Evolutionary conservation across 75 land plant species (phyloP).

Genomic region (Isoetes taiwanensis): DNA sequence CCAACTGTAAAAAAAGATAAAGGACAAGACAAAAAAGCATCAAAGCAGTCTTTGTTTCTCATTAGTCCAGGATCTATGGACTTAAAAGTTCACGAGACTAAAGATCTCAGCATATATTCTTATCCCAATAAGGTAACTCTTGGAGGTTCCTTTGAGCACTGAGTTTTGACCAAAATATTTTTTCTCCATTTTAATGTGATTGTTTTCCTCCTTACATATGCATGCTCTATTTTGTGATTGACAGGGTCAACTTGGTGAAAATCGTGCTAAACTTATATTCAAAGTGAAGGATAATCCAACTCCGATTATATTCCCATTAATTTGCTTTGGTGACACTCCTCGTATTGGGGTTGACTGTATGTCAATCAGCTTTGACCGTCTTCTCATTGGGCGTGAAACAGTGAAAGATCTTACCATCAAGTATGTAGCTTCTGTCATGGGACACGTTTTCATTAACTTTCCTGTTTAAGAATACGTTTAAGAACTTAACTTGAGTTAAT

Average conservation of each 20-base stretch:
- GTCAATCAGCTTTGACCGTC: slow-evolving; percentile 8
- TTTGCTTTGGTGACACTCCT: slow-evolving; percentile 24
- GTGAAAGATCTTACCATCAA: slow-evolving; percentile 12
- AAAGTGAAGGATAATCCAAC: slow-evolving; percentile 18
- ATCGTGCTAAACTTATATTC: slow-evolving; percentile 14
- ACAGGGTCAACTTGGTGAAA: slow-evolving; percentile 20
- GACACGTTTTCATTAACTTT: background rate
- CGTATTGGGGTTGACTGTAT: slow-evolving; percentile 10
- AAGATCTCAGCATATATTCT: slow-evolving; percentile 17
- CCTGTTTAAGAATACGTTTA: background rate
- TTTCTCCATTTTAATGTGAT: background rate
- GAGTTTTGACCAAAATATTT: background rate
- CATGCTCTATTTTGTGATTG: background rate
- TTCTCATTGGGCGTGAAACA: slow-evolving; percentile 10
- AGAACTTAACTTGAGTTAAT: background rate
- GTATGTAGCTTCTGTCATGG: background rate
- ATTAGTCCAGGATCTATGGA: slow-evolving; percentile 20
- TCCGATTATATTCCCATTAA: slow-evolving; percentile 5
- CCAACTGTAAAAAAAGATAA: background rate
- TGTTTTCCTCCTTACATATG: slow-evolving; percentile 2
- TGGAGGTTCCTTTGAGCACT: background rate
- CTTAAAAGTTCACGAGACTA: slow-evolving; percentile 16
- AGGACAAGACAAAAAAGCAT: background rate
- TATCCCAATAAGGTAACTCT: slow-evolving; percentile 13
- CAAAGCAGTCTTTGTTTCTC: slow-evolving; percentile 10